Evolutionary conservation across 805 yeast species (phyloP).

Genomic region (Kazachstania kunashirensis): DNA sequence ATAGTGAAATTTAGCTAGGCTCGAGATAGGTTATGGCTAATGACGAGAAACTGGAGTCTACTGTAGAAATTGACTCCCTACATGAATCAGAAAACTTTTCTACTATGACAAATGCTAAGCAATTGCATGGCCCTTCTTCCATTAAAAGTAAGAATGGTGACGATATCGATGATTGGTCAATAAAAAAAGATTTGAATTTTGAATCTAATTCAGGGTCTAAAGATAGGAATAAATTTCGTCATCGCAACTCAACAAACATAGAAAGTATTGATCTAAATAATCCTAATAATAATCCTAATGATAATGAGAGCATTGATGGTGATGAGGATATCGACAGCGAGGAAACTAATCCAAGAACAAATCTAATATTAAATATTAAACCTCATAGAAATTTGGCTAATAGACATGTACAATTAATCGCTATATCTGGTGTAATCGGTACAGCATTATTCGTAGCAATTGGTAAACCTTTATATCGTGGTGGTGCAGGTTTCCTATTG

Average conservation of each 20-base stretch:
- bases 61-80: too few relatives aligned
- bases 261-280: neutral
- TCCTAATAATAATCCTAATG: neutral
- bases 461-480: conserved; percentile 51
- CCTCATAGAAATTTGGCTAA: conserved; percentile 45
- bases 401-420: conserved; percentile 69
- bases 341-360: conserved; percentile 13
- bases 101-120: too few relatives aligned
- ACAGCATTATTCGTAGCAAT: conserved; percentile 70
- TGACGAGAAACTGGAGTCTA: too few relatives aligned
- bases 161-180: neutral
- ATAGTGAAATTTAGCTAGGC: too few relatives aligned
- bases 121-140: too few relatives aligned
- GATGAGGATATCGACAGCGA: conserved; percentile 1
- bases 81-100: too few relatives aligned
- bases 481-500: conserved; percentile 64
- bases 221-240: neutral
- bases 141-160: neutral
- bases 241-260: neutral
- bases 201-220: neutral
- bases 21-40: too few relatives aligned
- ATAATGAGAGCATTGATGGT: neutral
- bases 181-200: neutral
- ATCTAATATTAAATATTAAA: conserved; percentile 9
- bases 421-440: conserved; percentile 77